Evolutionary conservation across 805 yeast species (phyloP).

Genomic region (Pichia exigua): DNA sequence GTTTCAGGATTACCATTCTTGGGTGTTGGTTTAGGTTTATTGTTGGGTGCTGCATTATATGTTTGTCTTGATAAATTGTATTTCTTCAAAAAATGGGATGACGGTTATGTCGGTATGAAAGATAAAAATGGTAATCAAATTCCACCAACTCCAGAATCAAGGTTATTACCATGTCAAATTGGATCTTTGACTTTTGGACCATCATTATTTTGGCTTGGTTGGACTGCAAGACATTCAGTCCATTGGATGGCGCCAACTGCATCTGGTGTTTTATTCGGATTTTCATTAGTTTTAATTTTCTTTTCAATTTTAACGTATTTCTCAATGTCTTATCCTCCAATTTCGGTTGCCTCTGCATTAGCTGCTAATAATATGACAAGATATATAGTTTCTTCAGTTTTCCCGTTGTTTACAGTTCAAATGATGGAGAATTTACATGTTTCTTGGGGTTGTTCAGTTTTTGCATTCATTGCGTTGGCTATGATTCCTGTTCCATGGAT

Average conservation of each 20-base stretch:
- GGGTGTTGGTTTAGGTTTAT: slow-evolving; percentile 63
- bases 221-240: slow-evolving; percentile 55
- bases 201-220: slow-evolving; percentile 72
- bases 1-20: slow-evolving; percentile 62
- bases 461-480: slow-evolving; percentile 58
- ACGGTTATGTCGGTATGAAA: slow-evolving; percentile 51
- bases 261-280: slow-evolving; percentile 75
- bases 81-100: slow-evolving; percentile 50
- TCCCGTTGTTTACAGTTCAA: slow-evolving; percentile 81
- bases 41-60: slow-evolving; percentile 47
- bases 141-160: slow-evolving; percentile 52
- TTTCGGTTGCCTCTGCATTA: slow-evolving; percentile 74
- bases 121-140: slow-evolving; percentile 49
- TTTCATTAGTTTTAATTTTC: slow-evolving; percentile 64
- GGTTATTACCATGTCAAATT: slow-evolving; percentile 52
- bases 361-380: slow-evolving; percentile 83
- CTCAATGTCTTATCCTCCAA: slow-evolving; percentile 64
- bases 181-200: slow-evolving; percentile 64
- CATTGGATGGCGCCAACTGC: slow-evolving; percentile 75
- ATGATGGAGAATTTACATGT: slow-evolving; percentile 67
- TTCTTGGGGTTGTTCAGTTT: slow-evolving; percentile 73
- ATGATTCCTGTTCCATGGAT: slow-evolving; percentile 72
- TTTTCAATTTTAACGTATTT: slow-evolving; percentile 64
- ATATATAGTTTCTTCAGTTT: slow-evolving; percentile 65
- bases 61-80: slow-evolving; percentile 39